phyloP scores from a whole-genome alignment of 2,329 filamentous ascomycete genomes.

The Trichophyton schoenleinii region DNA sequence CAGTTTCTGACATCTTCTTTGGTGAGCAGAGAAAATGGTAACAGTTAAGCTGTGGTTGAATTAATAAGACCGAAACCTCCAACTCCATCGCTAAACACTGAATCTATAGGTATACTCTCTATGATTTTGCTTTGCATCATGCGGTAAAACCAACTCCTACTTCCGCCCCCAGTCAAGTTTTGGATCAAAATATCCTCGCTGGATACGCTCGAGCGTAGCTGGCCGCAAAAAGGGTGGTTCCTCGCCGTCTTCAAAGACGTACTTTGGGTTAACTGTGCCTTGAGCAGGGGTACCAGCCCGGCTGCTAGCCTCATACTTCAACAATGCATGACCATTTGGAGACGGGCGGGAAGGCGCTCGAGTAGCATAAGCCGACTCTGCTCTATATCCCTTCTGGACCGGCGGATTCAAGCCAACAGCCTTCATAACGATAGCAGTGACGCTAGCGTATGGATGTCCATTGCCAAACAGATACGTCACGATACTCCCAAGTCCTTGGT shows the following conservation, averaged over 20 bases:
- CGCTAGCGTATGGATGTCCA: slow-evolving; percentile 7
- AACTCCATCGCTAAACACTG: too few species aligned
- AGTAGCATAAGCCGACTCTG: background rate
- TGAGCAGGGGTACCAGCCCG: background rate
- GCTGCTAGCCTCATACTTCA: background rate
- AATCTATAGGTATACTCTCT: too few species aligned
- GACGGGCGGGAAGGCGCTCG: background rate
- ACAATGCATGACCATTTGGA: background rate
- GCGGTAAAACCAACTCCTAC: background rate
- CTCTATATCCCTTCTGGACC: background rate
- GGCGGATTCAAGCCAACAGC: slow-evolving; percentile 8
- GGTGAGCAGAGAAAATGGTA: too few species aligned
- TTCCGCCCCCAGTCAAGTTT: background rate
- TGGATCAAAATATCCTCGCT: slow-evolving; percentile 4
- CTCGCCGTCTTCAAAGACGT: background rate
- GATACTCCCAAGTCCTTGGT: slow-evolving; percentile 8
- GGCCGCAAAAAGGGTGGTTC: slow-evolving; percentile 7
- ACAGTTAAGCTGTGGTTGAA: too few species aligned
- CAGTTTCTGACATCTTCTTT: too few species aligned
- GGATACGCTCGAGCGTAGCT: slow-evolving; percentile 7
- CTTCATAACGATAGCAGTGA: slow-evolving; percentile 9
- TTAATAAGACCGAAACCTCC: too few species aligned
- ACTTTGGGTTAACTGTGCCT: background rate
- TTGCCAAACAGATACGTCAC: slow-evolving; percentile 12
- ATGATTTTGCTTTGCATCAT: background rate